Percentiles rank a stretch among this genome's conserved stretches.
phyloP scores from a whole-genome alignment of 257 asterid genomes.

The Solanum pennellii region DNA sequence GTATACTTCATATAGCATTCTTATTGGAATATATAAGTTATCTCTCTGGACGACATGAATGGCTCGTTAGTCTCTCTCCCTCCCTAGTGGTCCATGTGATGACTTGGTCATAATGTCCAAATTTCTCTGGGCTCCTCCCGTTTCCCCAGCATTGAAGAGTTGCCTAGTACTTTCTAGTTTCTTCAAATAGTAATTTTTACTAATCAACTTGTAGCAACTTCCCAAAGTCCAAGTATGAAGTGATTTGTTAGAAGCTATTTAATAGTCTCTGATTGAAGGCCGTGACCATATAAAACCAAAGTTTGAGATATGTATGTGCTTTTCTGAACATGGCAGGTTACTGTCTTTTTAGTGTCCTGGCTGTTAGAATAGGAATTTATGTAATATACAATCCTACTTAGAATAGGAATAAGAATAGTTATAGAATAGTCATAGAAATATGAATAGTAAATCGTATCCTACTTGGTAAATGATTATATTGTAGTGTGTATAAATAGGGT shows the following conservation, averaged over 20 bases:
- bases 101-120: background rate
- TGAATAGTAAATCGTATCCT: background rate
- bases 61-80: background rate
- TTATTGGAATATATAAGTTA: background rate
- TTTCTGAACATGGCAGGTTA: background rate
- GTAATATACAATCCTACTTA: background rate
- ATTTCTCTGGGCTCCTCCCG: background rate
- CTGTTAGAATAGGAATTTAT: background rate
- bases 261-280: background rate
- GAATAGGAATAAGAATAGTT: background rate
- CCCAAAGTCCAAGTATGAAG: background rate
- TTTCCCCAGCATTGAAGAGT: background rate
- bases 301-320: background rate
- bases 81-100: background rate
- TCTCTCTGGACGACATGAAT: background rate
- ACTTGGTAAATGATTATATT: background rate
- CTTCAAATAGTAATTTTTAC: background rate
- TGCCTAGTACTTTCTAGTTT: background rate
- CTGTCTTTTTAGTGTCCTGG: background rate
- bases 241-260: background rate
- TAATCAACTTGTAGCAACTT: background rate
- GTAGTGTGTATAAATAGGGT: background rate
- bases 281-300: background rate
- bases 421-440: background rate
- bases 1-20: background rate